A percentile compares a stretch with the other conserved stretches of the same genome.
These are phyloP conservation scores for Avena eriantha DNA, from an alignment of 176 grass and related monocot genomes.

Conservation along the genomic window DNA sequence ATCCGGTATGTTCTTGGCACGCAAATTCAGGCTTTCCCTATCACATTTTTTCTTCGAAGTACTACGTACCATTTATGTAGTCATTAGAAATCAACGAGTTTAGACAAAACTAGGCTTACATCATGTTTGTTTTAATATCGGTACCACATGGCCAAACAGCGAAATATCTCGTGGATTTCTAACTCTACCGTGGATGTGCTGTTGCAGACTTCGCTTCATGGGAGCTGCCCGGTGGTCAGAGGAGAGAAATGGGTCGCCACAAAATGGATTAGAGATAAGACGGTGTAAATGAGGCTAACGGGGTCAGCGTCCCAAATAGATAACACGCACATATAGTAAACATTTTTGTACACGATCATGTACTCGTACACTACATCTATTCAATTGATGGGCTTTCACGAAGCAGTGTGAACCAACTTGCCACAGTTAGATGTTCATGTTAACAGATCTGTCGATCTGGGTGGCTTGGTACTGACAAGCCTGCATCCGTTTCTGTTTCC, in stretches of 20 bases:
- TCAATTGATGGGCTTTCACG: slow-evolving; percentile 33
- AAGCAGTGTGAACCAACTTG: not conserved
- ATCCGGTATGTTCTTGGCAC: slow-evolving; percentile 60
- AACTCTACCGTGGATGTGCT: not conserved
- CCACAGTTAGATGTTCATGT: not conserved
- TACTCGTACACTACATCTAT: slow-evolving; percentile 48
- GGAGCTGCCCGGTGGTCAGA: slow-evolving; percentile 86
- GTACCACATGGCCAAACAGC: not conserved
- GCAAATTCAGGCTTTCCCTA: slow-evolving; percentile 8
- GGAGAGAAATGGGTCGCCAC: slow-evolving; percentile 99
- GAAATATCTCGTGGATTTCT: slow-evolving; percentile 28
- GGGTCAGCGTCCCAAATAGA: slow-evolving; percentile 46
- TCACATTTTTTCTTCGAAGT: not conserved
- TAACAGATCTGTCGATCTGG: not conserved
- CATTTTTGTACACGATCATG: slow-evolving; percentile 29
- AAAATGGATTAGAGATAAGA: slow-evolving; percentile 87
- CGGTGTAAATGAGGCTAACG: slow-evolving; percentile 34
- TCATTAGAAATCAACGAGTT: not conserved
- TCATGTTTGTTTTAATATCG: not conserved
- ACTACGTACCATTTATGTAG: not conserved
- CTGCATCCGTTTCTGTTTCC: not conserved
- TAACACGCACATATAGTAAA: slow-evolving; percentile 45
- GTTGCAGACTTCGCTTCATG: slow-evolving; percentile 82
- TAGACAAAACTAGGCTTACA: not conserved
- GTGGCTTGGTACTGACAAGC: not conserved